These are phyloP conservation scores for Takakia lepidozioides DNA, from an alignment of 225 moss, liverwort and hornwort genomes.

Conservation along the genomic window DNA sequence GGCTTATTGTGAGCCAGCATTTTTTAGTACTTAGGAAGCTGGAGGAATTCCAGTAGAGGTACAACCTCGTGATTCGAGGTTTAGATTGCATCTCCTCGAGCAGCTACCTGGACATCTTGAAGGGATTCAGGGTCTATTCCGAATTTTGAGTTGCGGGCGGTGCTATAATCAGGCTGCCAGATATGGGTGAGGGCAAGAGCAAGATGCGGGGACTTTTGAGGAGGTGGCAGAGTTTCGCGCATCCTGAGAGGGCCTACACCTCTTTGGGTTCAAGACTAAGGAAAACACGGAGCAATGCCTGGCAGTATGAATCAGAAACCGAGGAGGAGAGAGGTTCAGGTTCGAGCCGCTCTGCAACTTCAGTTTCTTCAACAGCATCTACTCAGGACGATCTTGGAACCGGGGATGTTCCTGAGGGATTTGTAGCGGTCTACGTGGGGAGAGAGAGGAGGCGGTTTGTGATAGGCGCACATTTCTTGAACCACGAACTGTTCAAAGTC, in stretches of 20 bases:
- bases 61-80: too few relatives aligned
- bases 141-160: too few relatives aligned
- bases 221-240: conserved; percentile 45
- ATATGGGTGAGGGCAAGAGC: conserved; percentile 34
- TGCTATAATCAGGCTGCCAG: too few relatives aligned
- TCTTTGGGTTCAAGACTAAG: conserved; percentile 29
- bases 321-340: conserved; percentile 9
- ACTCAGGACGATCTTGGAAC: conserved; percentile 14
- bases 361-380: conserved; percentile 18
- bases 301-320: conserved; percentile 7
- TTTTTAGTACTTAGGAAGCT: too few relatives aligned
- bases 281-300: conserved; percentile 34
- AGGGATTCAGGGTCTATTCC: too few relatives aligned
- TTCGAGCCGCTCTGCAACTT: conserved; percentile 25
- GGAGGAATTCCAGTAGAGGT: too few relatives aligned
- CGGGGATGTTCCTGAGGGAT: conserved; percentile 36
- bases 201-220: conserved; percentile 35
- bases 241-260: conserved; percentile 14
- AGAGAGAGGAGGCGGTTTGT: conserved; percentile 42
- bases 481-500: conserved; percentile 35
- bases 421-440: conserved; percentile 36
- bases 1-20: too few relatives aligned
- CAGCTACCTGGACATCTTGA: too few relatives aligned
- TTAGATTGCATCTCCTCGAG: too few relatives aligned
- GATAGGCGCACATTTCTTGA: conserved; percentile 33